Evolutionary conservation across 306 rosid species (phyloP).

Genomic region (Spatholobus suberectus): DNA sequence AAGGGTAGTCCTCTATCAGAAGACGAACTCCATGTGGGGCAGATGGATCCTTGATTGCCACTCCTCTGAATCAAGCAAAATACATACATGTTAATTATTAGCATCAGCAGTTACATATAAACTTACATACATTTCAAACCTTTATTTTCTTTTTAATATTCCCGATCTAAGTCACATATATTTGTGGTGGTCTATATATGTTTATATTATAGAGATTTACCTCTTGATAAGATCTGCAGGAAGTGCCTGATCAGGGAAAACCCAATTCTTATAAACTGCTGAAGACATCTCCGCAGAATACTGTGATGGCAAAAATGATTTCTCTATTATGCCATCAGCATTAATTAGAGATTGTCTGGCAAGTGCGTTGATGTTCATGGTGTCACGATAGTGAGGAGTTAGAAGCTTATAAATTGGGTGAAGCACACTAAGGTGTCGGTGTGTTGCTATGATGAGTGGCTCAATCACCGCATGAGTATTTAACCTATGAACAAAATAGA

Average conservation of each 20-base stretch:
- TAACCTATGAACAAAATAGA: slow-evolving; percentile 62
- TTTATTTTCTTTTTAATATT: no score
- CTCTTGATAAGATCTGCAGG: slow-evolving; percentile 68
- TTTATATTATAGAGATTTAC: slow-evolving; percentile 4
- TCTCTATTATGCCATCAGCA: slow-evolving; percentile 69
- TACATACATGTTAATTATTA: no score
- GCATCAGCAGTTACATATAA: no score
- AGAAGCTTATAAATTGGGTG: slow-evolving; percentile 82
- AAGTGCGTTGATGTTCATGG: slow-evolving; percentile 81
- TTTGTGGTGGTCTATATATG: background rate
- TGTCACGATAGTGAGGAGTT: slow-evolving; percentile 75
- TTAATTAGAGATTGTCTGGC: slow-evolving; percentile 64
- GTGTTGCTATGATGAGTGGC: slow-evolving; percentile 81
- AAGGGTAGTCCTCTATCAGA: slow-evolving; percentile 78
- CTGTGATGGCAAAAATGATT: slow-evolving; percentile 60
- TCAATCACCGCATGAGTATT: slow-evolving; percentile 78
- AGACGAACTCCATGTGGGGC: slow-evolving; percentile 64
- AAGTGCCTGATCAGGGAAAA: slow-evolving; percentile 72
- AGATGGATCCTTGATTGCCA: slow-evolving; percentile 67
- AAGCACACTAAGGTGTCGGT: slow-evolving; percentile 72
- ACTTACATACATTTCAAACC: no score
- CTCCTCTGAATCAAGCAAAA: slow-evolving; percentile 58
- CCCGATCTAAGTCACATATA: background rate
- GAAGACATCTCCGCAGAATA: slow-evolving; percentile 77
- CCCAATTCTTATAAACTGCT: slow-evolving; percentile 68